Evolutionary conservation across 1,139 yeast genomes (phyloP).

Genomic region (Pichia sp.): DNA sequence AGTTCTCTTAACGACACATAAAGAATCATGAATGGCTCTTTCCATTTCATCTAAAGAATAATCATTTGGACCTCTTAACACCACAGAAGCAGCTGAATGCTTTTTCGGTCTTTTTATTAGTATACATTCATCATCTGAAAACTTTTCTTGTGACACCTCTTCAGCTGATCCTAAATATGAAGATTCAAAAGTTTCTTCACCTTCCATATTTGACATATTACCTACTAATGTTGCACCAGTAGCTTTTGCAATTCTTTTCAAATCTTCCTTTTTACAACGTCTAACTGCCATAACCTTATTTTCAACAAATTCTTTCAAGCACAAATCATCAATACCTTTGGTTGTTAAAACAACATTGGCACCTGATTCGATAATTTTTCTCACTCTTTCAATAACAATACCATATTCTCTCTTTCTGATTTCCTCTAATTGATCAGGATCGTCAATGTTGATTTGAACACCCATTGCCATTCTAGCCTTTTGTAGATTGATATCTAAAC

Average conservation of each 20-base stretch:
- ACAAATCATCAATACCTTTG: constrained; percentile 95
- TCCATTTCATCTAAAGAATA: constrained; percentile 98
- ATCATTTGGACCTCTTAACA: constrained; percentile 94
- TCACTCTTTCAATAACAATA: constrained; percentile 79
- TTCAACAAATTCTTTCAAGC: constrained; percentile 92
- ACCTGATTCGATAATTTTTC: constrained; percentile 83
- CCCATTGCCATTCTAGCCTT: constrained; percentile 99
- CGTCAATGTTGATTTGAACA: constrained; percentile 92
- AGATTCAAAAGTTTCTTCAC: constrained; percentile 93
- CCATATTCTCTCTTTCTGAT: constrained; percentile 93
- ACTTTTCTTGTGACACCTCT: constrained; percentile 84
- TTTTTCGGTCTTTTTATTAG: constrained; percentile 90
- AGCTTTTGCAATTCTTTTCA: constrained; percentile 94
- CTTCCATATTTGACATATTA: constrained; percentile 89
- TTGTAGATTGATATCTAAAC: constrained; percentile 89
- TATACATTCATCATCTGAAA: constrained; percentile 96
- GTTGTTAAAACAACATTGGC: constrained; percentile 96
- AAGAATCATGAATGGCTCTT: constrained; percentile 79
- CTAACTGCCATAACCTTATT: constrained; percentile 97
- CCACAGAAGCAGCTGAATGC: constrained; percentile 86
- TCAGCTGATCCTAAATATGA: constrained; percentile 85
- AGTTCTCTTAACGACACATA: constrained; percentile 92
- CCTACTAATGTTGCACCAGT: constrained; percentile 91
- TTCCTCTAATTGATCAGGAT: constrained; percentile 87
- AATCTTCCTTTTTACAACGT: constrained; percentile 94